These are phyloP conservation scores for Penicillium pulvis DNA, from an alignment of 495 filamentous ascomycete species.

Conservation along the genomic window DNA sequence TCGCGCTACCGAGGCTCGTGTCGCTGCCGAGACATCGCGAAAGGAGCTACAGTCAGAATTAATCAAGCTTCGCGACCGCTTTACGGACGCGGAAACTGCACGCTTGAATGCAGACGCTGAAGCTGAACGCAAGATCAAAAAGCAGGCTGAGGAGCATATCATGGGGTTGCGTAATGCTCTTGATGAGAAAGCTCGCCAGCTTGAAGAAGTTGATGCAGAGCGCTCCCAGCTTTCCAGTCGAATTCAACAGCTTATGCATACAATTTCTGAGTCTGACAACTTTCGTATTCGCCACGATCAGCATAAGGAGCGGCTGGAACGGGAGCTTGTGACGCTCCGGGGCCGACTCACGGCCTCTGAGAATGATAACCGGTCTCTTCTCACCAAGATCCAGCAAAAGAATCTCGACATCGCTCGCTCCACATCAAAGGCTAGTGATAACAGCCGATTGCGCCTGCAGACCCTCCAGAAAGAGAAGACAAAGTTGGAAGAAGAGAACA, in stretches of 20 bases:
- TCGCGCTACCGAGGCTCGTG: constrained; percentile 78
- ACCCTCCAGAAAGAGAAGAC: constrained; percentile 82
- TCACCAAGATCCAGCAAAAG: constrained; percentile 98
- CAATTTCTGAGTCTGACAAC: constrained; percentile 84
- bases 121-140: constrained; percentile 76
- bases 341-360: constrained; percentile 90
- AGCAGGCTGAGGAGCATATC: constrained; percentile 80
- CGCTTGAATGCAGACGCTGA: constrained; percentile 78
- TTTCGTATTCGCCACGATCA: constrained; percentile 88
- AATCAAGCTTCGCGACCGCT: constrained; percentile 77
- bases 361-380: constrained; percentile 91
- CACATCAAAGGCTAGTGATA: constrained; percentile 82
- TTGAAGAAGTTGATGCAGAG: constrained; percentile 76
- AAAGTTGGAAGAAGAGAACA: constrained; percentile 81
- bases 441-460: constrained; percentile 73
- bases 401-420: constrained; percentile 94
- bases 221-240: constrained; percentile 70
- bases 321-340: constrained; percentile 90
- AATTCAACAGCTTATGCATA: constrained; percentile 77
- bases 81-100: constrained; percentile 79
- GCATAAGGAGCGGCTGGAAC: constrained; percentile 87
- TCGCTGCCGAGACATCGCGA: constrained; percentile 78
- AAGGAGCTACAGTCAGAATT: constrained; percentile 88
- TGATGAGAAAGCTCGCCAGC: constrained; percentile 66
- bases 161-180: constrained; percentile 76